These are phyloP conservation scores for Nothomitra cinnamomea DNA, from an alignment of 2,329 filamentous ascomycete species.

Conservation along the genomic window DNA sequence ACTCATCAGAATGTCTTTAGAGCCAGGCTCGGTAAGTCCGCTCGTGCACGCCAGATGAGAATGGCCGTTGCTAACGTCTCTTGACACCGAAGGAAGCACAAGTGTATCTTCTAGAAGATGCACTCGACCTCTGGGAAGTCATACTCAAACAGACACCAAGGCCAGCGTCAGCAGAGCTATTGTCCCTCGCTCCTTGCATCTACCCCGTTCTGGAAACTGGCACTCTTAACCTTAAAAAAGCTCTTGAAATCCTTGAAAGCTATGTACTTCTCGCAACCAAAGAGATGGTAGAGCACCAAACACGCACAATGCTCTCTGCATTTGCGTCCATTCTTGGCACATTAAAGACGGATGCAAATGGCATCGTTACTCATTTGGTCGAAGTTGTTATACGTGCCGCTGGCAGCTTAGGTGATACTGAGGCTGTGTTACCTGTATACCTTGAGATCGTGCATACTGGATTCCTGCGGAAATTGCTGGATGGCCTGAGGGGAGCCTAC, in stretches of 20 bases:
- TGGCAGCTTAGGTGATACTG: slow-evolving; percentile 32
- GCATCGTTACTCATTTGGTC: slow-evolving; percentile 28
- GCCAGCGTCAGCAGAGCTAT: slow-evolving; percentile 24
- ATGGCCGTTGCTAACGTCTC: neutral
- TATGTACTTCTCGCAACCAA: slow-evolving; percentile 30
- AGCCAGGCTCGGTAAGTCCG: slow-evolving; percentile 47
- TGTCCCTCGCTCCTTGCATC: slow-evolving; percentile 26
- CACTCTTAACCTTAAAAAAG: slow-evolving; percentile 29
- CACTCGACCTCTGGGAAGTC: slow-evolving; percentile 72
- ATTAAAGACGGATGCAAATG: slow-evolving; percentile 30
- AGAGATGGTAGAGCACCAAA: slow-evolving; percentile 26
- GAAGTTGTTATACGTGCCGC: slow-evolving; percentile 32
- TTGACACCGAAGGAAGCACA: slow-evolving; percentile 34
- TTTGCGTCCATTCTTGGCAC: slow-evolving; percentile 27
- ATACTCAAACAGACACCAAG: slow-evolving; percentile 45
- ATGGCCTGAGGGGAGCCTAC: slow-evolving; percentile 29
- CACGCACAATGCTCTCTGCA: slow-evolving; percentile 23
- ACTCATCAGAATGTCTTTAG: slow-evolving; percentile 62
- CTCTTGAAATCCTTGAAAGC: slow-evolving; percentile 31
- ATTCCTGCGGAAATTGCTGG: slow-evolving; percentile 35
- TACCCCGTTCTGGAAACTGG: slow-evolving; percentile 31
- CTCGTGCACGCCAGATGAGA: neutral
- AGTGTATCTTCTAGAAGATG: slow-evolving; percentile 78
- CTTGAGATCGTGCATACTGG: slow-evolving; percentile 41
- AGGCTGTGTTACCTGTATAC: slow-evolving; percentile 30